Evolutionary conservation across 352 stramenopile genomes (phyloP), one percentile per base, ranked within the genome.

Genomic region (Globisporangium parvum): DNA sequence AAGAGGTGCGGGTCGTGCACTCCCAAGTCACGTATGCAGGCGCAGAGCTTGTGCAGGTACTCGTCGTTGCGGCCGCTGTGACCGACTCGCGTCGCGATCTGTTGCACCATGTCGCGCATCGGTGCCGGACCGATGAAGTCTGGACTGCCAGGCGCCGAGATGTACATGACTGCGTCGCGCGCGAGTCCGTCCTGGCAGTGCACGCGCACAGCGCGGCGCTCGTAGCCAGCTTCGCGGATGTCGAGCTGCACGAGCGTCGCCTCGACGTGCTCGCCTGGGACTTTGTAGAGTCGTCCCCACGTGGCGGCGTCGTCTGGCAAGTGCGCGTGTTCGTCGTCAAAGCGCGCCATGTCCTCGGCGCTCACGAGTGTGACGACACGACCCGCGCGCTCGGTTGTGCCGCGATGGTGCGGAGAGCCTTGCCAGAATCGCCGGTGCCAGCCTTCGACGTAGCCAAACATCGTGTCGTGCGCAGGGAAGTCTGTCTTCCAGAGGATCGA

Each of bases 401-500:
- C 87, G 57, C 87, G 84, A 66, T 96, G 87, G 64, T 95, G 83
- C 0, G 87, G 81, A 42, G 80, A 93, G 55, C 87, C 85, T 60
- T 96, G 87, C 85, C 86, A 96, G 69, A 96, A 96, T 54, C 87
- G 83, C 23, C 87, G 81, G 60, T 91, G 80, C 70, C 73, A 96
- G 61, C 87, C 87, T 31, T 90, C 67, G 18, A 94, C 84, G 69
- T 87, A 74, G 18, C 67, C 71, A 51, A 70, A 72, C 24, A 46
- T 47, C 20, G 65, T 67, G 39, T 70, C 62, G 24, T 72, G 50
- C 17, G 57, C 52, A 11, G 65, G 62, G 53, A 72, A 72, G 15
- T 68, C 63, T 12, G 62, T 67, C 58, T 70, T 70, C 65, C 65
- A 72, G 17, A 71, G 41, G 45, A 70, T 70, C 35, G 63, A 70